Conservation (phyloP, 805 yeast genomes). For the Candida qinlingensis region DNA sequence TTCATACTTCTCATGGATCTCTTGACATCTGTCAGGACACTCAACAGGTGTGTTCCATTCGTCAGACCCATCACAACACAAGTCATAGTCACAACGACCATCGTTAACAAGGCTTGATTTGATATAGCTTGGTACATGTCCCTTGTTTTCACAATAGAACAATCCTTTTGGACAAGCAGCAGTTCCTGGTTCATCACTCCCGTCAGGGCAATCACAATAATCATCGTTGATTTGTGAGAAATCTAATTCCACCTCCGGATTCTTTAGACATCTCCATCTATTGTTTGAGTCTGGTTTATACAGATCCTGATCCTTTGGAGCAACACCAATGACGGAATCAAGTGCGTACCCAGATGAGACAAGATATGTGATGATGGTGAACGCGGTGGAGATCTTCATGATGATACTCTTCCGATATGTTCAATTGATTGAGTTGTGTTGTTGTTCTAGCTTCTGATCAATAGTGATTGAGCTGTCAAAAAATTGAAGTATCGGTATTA, state of each 20-base stretch:
- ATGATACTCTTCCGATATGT: no score
- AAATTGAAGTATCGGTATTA: no score
- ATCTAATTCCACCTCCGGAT: conserved; percentile 60
- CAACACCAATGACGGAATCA: conserved; percentile 14
- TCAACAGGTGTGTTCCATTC: conserved; percentile 38
- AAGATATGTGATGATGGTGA: conserved; percentile 1
- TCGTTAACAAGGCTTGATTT: conserved; percentile 72
- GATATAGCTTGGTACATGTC: conserved; percentile 57
- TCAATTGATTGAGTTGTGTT: no score
- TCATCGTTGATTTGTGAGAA: conserved; percentile 74
- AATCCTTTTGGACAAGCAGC: conserved; percentile 56
- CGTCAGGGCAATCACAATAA: conserved; percentile 96
- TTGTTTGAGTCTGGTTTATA: conserved; percentile 50
- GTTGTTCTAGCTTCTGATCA: no score
- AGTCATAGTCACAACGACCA: conserved; percentile 84
- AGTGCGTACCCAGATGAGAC: background rate
- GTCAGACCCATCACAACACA: conserved; percentile 94
- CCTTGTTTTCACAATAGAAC: conserved; percentile 77
- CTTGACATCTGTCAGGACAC: conserved; percentile 25
- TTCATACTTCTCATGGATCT: conserved; percentile 22
- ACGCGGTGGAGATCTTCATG: conserved; percentile 2
- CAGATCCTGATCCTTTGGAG: conserved; percentile 27
- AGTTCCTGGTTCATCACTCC: conserved; percentile 96
- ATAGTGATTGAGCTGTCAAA: no score
- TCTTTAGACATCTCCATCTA: conserved; percentile 63